phyloP scores from a whole-genome alignment of 2,329 filamentous ascomycete species.

The Amesomyces nigricolor region DNA sequence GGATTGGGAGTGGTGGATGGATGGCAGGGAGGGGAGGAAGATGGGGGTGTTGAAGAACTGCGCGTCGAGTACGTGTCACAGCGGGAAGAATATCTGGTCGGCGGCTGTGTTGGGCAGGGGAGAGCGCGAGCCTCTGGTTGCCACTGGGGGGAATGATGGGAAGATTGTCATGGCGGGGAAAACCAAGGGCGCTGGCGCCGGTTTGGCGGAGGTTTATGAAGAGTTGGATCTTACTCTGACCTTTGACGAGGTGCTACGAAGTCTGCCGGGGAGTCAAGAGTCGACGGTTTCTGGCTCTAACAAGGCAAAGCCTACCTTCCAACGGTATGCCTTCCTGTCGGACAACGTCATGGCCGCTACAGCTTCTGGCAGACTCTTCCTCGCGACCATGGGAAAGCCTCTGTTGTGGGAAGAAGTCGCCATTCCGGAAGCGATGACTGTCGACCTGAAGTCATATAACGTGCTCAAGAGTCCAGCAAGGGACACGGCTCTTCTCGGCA shows the following conservation, averaged over 20 bases:
- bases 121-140: constrained; percentile 41
- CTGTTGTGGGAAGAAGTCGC: constrained; percentile 41
- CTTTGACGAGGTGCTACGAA: constrained; percentile 31
- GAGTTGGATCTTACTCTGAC: constrained; percentile 20
- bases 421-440: constrained; percentile 31
- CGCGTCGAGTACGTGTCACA: constrained; percentile 59
- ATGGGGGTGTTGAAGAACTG: constrained; percentile 43
- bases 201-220: not conserved
- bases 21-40: constrained; percentile 2
- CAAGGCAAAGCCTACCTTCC: constrained; percentile 45
- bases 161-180: constrained; percentile 45
- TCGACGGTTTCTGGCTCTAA: constrained; percentile 18
- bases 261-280: constrained; percentile 15
- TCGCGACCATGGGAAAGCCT: constrained; percentile 35
- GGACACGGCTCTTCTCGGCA: constrained; percentile 44
- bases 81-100: constrained; percentile 90
- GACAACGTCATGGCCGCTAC: constrained; percentile 52
- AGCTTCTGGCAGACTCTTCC: constrained; percentile 54
- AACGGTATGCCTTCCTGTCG: constrained; percentile 59
- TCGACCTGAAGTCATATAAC: constrained; percentile 43
- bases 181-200: not conserved
- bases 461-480: constrained; percentile 38
- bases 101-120: constrained; percentile 41
- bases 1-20: constrained; percentile 6
- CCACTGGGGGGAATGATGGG: constrained; percentile 83